Percentiles rank a stretch among this genome's conserved stretches.
phyloP scores from a whole-genome alignment of 2,329 filamentous ascomycete genomes.

The Arthrobotrys conoides region DNA sequence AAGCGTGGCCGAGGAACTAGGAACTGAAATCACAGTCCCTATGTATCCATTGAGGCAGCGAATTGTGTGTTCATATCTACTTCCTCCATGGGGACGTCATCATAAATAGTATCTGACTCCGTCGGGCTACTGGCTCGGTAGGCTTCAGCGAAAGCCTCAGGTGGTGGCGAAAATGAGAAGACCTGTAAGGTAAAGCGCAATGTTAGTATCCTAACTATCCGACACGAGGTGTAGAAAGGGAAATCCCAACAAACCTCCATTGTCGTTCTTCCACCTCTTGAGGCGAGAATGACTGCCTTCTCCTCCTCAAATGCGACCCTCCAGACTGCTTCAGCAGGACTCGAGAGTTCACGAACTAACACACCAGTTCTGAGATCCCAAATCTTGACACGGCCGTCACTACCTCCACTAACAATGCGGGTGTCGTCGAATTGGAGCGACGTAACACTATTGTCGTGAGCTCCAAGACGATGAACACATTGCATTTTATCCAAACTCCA shows the following conservation, averaged over 20 bases:
- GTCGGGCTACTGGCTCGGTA: constrained; percentile 63
- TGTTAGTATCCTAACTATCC: constrained; percentile 64
- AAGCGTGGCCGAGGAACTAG: not conserved
- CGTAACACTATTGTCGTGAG: constrained; percentile 98
- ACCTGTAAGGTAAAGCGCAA: constrained; percentile 73
- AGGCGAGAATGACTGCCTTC: constrained; percentile 95
- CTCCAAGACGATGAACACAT: constrained; percentile 92
- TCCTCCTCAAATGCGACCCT: constrained; percentile 98
- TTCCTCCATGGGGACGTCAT: constrained; percentile 64
- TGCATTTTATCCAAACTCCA: constrained; percentile 94
- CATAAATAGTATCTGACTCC: constrained; percentile 62
- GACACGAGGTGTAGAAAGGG: not conserved
- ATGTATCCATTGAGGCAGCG: constrained; percentile 44
- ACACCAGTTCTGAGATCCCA: constrained; percentile 96
- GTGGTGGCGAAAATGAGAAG: constrained; percentile 93
- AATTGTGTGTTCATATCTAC: constrained; percentile 62
- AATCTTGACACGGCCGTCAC: constrained; percentile 97
- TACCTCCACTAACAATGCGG: constrained; percentile 93
- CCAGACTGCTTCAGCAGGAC: constrained; percentile 95
- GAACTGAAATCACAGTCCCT: not conserved
- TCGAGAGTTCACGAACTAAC: constrained; percentile 89
- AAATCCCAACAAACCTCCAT: constrained; percentile 84
- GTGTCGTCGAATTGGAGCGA: constrained; percentile 97
- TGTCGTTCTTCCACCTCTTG: constrained; percentile 85
- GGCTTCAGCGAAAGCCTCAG: constrained; percentile 74